phyloP scores from a whole-genome alignment of 225 moss, liverwort and hornwort species.

The Neckera pumila region DNA sequence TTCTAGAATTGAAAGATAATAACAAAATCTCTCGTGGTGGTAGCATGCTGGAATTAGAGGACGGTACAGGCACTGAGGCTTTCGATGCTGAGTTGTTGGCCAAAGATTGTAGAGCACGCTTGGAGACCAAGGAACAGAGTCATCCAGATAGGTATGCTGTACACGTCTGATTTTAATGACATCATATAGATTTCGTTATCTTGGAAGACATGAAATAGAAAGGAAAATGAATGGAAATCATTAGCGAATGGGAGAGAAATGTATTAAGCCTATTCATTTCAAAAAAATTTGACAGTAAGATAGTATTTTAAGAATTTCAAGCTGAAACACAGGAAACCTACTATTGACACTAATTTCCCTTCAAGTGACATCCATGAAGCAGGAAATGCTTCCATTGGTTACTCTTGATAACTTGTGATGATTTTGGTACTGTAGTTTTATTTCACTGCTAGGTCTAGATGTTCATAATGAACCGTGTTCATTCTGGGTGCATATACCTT shows the following conservation, averaged over 20 bases:
- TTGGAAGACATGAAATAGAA: background rate
- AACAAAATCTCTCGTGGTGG: background rate
- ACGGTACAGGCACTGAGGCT: constrained; percentile 56
- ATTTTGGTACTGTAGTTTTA: background rate
- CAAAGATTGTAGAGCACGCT: constrained; percentile 37
- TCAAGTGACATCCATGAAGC: background rate
- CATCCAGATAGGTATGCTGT: constrained; percentile 20
- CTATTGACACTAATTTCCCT: background rate
- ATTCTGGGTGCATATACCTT: background rate
- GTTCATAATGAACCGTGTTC: background rate
- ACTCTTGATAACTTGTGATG: background rate
- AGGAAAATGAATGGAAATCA: background rate
- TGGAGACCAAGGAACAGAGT: constrained; percentile 3
- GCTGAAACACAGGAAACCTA: background rate
- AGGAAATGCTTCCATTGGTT: background rate
- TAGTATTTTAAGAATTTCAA: background rate
- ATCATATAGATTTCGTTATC: background rate
- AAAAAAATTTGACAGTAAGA: background rate
- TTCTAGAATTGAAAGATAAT: background rate
- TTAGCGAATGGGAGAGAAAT: background rate
- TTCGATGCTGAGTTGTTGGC: constrained; percentile 47
- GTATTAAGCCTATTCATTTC: background rate
- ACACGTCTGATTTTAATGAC: background rate
- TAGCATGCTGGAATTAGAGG: constrained; percentile 64
- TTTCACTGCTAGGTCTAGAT: background rate